Evolutionary conservation across 129 eudicot species (phyloP).

Genomic region (Calendula officinalis): DNA sequence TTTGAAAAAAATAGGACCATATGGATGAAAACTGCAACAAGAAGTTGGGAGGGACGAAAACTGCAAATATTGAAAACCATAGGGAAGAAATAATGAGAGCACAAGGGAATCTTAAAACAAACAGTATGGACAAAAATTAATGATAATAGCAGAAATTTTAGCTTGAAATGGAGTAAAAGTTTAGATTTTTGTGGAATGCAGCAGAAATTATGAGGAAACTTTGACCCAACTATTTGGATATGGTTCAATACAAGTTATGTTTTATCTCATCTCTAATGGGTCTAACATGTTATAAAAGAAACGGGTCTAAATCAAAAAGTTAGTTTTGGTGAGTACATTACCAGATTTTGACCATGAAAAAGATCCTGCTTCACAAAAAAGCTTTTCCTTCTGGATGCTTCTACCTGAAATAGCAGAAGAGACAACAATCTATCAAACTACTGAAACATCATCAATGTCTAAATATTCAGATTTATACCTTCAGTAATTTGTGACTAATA

Average conservation of each 20-base stretch:
- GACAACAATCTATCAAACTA: constrained; percentile 17
- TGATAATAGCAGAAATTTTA: neutral
- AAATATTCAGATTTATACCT: neutral
- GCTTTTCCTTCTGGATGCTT: constrained; percentile 38
- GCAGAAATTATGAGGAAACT: neutral
- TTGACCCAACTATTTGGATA: neutral
- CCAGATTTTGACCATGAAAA: constrained; percentile 38
- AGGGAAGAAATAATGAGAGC: neutral
- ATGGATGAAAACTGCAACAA: too few relatives aligned
- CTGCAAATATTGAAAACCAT: too few relatives aligned
- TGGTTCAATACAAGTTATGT: neutral
- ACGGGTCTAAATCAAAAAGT: neutral
- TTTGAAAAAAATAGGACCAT: too few relatives aligned
- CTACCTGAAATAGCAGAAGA: constrained; percentile 29
- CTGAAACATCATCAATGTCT: neutral
- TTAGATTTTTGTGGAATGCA: neutral
- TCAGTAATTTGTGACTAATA: neutral
- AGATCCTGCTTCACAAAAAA: constrained; percentile 41
- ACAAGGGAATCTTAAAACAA: neutral
- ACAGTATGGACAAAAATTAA: neutral
- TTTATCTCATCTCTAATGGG: neutral
- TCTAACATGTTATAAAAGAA: neutral
- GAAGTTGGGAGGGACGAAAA: too few relatives aligned
- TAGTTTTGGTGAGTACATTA: constrained; percentile 21
- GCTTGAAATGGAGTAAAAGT: neutral